Conservation (phyloP, 1,139 yeast species). For the Pichia sp. region DNA sequence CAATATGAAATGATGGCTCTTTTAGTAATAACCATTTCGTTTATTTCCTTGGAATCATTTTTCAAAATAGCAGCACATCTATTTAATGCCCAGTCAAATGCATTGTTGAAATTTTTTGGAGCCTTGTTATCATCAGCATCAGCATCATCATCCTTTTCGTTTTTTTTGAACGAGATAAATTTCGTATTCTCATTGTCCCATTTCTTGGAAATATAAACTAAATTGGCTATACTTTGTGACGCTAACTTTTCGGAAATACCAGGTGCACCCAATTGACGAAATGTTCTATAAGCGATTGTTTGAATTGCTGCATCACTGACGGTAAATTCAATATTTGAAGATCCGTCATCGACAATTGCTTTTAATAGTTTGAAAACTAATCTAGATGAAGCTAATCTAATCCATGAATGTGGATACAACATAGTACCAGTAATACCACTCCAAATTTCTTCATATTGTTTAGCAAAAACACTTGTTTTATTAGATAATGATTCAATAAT, state of each 20-base stretch:
- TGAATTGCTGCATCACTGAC: conserved; percentile 43
- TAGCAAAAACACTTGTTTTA: conserved; percentile 29
- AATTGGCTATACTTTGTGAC: conserved; percentile 57
- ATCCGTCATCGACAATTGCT: conserved; percentile 29
- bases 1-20: conserved; percentile 54
- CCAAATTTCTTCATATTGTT: conserved; percentile 42
- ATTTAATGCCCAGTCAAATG: conserved; percentile 57
- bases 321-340: conserved; percentile 11
- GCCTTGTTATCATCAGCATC: conserved; percentile 24
- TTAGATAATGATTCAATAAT: conserved; percentile 42
- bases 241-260: conserved; percentile 60
- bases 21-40: conserved; percentile 52
- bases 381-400: conserved; percentile 64
- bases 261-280: conserved; percentile 82
- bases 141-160: conserved; percentile 27
- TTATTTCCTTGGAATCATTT: conserved; percentile 48
- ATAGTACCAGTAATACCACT: conserved; percentile 45
- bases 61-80: conserved; percentile 60
- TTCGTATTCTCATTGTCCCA: conserved; percentile 50
- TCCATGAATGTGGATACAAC: conserved; percentile 90
- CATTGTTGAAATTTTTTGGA: conserved; percentile 31
- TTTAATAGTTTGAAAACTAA: conserved; percentile 48
- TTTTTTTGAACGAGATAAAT: conserved; percentile 30
- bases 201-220: conserved; percentile 52
- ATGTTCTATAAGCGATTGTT: conserved; percentile 56